Base-by-base conservation (phyloP, 805 yeast genomes). In the Hanseniaspora clermontiae region DNA sequence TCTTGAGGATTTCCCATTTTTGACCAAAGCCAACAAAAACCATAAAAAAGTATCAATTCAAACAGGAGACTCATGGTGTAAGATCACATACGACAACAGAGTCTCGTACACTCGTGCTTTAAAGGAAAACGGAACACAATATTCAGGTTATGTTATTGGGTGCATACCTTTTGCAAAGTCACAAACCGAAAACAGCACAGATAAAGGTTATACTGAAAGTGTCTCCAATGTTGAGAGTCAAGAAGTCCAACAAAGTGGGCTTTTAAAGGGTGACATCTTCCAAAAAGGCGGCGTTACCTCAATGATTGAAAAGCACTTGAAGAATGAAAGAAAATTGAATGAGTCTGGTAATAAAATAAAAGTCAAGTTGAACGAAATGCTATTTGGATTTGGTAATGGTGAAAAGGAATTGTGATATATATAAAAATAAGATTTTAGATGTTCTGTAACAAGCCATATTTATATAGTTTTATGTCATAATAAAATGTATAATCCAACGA, bases 31-130 rank as follows among this genome's bases (percentile, higher is more conserved):
- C 20, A 47, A 45, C 0, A 58, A 47, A 19, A 70, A 67, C 58
- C 29, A 32, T 19, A 46, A 12, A 2, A 73, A 69, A 61, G 67
- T 72, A 64, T 95, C 96, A 3, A 83, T 91, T 9, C 85, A 80
- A 68, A 77, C 90, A 12, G 97, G 97, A 1, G 78, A 81, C 48
- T 82, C 87, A 42, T 91, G 97, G 97, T 81, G 90, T n/a, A 86
- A 89, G 65, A 66, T 91, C 55, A 90, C 97, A 3, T 93, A 80
- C 67, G 84, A 81, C 57, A 83, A 82, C 58, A 78, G 84, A 8
- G 72, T 83, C 1, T 77, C 90, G 10, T 96, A 95, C 2, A 68
- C 80, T 17, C 80, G 95, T 56, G 96, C 98, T 0, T 71, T 90
- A 46, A 82, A 85, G 60, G 96, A 89, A 64, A 86, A 87, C 65